phyloP scores from a whole-genome alignment of 176 grass and related monocot species.

The Alopecurus myosuroides region DNA sequence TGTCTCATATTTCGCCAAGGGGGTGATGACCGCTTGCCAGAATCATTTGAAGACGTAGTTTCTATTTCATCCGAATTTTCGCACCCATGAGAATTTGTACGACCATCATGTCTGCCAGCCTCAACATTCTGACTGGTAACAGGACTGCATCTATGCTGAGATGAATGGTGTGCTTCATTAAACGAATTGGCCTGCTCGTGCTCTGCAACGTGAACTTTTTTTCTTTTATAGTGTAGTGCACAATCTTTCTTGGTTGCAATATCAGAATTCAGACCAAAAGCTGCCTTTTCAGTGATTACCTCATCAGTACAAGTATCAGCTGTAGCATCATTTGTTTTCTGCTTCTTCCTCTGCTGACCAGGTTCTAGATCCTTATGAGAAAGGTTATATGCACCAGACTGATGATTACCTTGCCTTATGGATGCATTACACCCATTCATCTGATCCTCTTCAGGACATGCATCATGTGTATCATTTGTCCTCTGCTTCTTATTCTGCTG shows the following conservation, averaged over 20 bases:
- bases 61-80: constrained; percentile 28
- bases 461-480: not conserved
- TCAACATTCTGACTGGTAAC: constrained; percentile 27
- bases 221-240: constrained; percentile 18
- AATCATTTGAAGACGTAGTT: constrained; percentile 28
- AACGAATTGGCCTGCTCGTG: constrained; percentile 6
- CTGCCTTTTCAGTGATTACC: constrained; percentile 7
- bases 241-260: not conserved
- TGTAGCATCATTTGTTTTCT: constrained; percentile 27
- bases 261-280: not conserved
- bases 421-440: constrained; percentile 5
- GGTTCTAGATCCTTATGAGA: not conserved
- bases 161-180: constrained; percentile 21
- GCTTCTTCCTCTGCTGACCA: constrained; percentile 23
- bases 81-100: constrained; percentile 7
- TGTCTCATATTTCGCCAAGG: constrained; percentile 27
- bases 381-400: not conserved
- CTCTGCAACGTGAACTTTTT: constrained; percentile 4
- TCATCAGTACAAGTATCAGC: constrained; percentile 2
- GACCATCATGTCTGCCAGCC: not conserved
- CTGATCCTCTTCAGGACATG: not conserved
- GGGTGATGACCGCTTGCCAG: constrained; percentile 27
- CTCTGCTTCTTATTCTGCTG: not conserved
- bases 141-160: constrained; percentile 14
- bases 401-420: constrained; percentile 4